Evolutionary conservation across 2,329 filamentous ascomycete species (phyloP).

Genomic region (Diaporthe aspalathi): DNA sequence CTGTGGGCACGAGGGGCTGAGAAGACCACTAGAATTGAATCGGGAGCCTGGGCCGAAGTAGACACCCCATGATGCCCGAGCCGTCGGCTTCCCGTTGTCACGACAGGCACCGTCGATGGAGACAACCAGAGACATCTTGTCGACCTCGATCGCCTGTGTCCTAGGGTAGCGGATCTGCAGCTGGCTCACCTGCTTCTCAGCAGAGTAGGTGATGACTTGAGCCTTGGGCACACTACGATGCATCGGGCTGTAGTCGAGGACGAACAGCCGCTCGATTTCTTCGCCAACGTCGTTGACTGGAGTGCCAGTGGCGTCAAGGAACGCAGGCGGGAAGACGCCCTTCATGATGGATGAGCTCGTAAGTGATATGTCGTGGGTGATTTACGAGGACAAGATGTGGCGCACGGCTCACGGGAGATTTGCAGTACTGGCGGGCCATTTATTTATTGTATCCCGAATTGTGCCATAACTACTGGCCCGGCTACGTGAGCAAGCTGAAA

Average conservation of each 20-base stretch:
- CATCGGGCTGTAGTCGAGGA: constrained; percentile 3
- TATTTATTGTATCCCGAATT: neutral
- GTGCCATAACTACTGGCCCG: neutral
- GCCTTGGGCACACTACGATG: neutral
- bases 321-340: neutral
- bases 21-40: constrained; percentile 40
- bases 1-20: constrained; percentile 33
- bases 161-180: neutral
- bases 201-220: constrained; percentile 2
- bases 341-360: neutral
- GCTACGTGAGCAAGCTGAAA: neutral
- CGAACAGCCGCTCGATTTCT: constrained; percentile 1
- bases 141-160: neutral
- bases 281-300: neutral
- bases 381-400: neutral
- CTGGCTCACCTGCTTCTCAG: constrained; percentile 7
- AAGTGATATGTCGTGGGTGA: neutral
- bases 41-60: constrained; percentile 44
- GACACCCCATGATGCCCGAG: constrained; percentile 43
- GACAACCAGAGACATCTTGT: constrained; percentile 41
- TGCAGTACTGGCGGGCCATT: neutral
- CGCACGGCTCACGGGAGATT: no score
- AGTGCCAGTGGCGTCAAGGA: neutral
- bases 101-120: constrained; percentile 44
- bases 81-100: constrained; percentile 40